Base-by-base conservation (phyloP, 2,329 filamentous ascomycete genomes). In the Seiridium cupressi region DNA sequence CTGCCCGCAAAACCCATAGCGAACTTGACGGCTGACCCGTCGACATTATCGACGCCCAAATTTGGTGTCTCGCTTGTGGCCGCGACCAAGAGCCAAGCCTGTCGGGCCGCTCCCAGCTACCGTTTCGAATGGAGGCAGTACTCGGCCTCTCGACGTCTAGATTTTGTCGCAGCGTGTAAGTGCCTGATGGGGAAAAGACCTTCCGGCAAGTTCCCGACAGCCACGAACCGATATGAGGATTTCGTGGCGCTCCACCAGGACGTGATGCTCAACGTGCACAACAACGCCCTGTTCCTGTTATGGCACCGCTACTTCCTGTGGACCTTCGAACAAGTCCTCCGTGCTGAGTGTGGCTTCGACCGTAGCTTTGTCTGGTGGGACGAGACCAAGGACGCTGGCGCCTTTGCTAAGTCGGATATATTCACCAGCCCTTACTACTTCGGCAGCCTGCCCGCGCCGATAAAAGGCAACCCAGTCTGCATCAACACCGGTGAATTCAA, bases 341-440 rank as follows among this genome's bases (percentile, higher is more conserved):
- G 71, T 42, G 66, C 70, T 46, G 71, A 73, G 64, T 73, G 71
- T 49, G 70, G 69, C 44, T 73, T 72, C 62, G 61, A 69, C 65
- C 51, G 67, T n/a, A 66, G 70, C 13, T 66, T 73, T 62, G 64
- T 69, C 26, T 73, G 70, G 70, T 73, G 71, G 71, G 70, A 73
- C 51, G 71, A 73, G 70, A 72, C 70, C 65, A 68, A 68, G 58
- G 72, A 71, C 65, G 68, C 71, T 44, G 71, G 71, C 31, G 64
- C 61, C 47, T 73, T 73, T 57, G 54, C 63, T 51, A 62, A 67
- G 58, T 63, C 69, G 2, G 67, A 67, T 10, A 62, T 72, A 36
- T 73, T 72, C 66, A 70, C 68, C 11, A 57, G 18, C 44, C 18
- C 47, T 44, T 49, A 65, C 51, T 72, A 70, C 63, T 72, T 73